phyloP scores from a whole-genome alignment of 1,139 yeast genomes.

The Candida gigantensis region DNA sequence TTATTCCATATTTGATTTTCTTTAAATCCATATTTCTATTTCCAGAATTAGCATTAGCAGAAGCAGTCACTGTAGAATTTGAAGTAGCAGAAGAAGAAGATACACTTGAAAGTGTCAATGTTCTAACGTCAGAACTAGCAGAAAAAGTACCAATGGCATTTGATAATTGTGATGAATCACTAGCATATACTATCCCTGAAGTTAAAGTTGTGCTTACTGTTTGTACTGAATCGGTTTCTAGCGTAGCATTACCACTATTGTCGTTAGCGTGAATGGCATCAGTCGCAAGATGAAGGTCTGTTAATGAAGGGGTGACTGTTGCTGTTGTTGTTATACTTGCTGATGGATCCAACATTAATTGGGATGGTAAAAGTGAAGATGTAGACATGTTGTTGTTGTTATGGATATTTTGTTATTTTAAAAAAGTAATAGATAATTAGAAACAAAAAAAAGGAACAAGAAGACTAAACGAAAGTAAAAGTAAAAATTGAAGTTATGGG shows the following conservation, averaged over 20 bases:
- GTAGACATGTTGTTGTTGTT: not conserved
- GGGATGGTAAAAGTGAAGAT: conserved; percentile 6
- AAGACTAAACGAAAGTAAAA: not conserved
- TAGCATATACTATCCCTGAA: conserved; percentile 9
- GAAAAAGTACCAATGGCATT: conserved; percentile 12
- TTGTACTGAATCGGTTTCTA: conserved; percentile 1
- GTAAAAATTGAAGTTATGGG: not conserved
- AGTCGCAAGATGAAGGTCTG: conserved; percentile 13
- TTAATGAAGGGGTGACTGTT: conserved; percentile 14
- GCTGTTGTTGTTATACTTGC: conserved; percentile 7
- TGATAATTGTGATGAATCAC: conserved; percentile 7
- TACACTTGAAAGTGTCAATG: conserved; percentile 9
- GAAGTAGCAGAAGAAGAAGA: not conserved
- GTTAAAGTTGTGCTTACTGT: conserved; percentile 1
- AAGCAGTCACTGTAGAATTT: not conserved
- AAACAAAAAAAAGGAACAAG: not conserved
- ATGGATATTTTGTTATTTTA: not conserved
- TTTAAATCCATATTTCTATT: conserved; percentile 3
- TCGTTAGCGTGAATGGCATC: conserved; percentile 4
- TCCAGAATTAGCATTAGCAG: conserved; percentile 1
- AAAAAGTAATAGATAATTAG: not conserved
- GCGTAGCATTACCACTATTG: conserved; percentile 6
- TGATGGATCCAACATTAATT: conserved; percentile 6
- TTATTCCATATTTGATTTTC: conserved; percentile 5
- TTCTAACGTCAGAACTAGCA: conserved; percentile 13